Evolutionary conservation across 352 stramenopile species (phyloP).

Genomic region (Phytophthora syringae): DNA sequence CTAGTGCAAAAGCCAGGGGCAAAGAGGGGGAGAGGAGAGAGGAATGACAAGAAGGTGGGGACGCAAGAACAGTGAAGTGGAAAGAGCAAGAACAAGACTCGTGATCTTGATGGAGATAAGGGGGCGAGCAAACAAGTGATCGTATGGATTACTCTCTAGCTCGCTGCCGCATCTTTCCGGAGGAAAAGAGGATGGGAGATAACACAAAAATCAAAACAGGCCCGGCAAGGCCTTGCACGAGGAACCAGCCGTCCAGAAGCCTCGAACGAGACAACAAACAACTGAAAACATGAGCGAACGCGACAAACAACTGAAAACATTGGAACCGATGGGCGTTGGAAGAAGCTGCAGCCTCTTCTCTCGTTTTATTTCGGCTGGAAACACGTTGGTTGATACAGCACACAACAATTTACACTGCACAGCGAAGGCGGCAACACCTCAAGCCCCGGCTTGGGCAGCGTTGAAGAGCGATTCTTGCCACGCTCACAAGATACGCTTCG

Average conservation of each 20-base stretch:
- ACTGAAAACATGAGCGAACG: constrained; percentile 39
- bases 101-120: constrained; percentile 39
- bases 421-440: constrained; percentile 23
- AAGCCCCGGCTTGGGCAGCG: constrained; percentile 7
- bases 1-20: constrained; percentile 3
- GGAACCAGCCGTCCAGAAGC: constrained; percentile 29
- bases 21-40: constrained; percentile 7
- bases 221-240: constrained; percentile 32
- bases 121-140: constrained; percentile 24
- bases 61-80: constrained; percentile 36
- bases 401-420: constrained; percentile 33
- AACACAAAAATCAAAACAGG: constrained; percentile 55
- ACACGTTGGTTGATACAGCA: constrained; percentile 13
- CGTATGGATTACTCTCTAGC: constrained; percentile 18
- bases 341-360: constrained; percentile 21
- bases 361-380: constrained; percentile 18
- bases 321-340: constrained; percentile 23
- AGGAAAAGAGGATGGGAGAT: constrained; percentile 35
- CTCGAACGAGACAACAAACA: constrained; percentile 29
- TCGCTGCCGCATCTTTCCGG: constrained; percentile 30
- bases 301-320: constrained; percentile 38
- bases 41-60: constrained; percentile 9
- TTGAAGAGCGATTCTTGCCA: constrained; percentile 16
- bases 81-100: constrained; percentile 34
- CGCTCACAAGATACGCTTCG: constrained; percentile 10